Evolutionary conservation across 208 protist genomes (phyloP), one percentile per base, ranked within the genome.

Genomic region (Crithidia sp.): DNA sequence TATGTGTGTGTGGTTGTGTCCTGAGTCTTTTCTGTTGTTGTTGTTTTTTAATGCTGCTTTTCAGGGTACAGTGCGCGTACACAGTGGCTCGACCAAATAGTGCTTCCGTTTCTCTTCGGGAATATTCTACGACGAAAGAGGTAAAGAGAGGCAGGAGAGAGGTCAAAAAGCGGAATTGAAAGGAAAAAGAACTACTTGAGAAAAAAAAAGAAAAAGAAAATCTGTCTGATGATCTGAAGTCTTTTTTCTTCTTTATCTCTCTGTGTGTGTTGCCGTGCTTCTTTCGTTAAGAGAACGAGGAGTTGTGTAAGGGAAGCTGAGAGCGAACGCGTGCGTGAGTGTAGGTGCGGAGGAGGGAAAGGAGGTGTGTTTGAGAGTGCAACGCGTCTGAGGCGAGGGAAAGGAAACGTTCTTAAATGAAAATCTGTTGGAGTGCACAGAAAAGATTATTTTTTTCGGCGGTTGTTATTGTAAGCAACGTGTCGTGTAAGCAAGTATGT

Each of bases 201-300:
- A 49, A 72, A 63, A 57, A 50, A 59, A 73, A 69, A 70, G 7
- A 61, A 39, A 64, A 53, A 63, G 37, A 73, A 12, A 28, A 36
- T 5, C 14, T 17, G 59, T 28, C 28, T 28, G 28, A 28, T 28
- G 28, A 28, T 28, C 28, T 28, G 28, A 1, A 28, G 28, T 28
- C 28, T 28, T 28, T 28, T 28, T 28, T 28, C 28, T 28, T 28
- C 28, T 28, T 28, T 28, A 28, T 28, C 28, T 28, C 28, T 28
- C 28, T 28, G 28, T 28, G 28, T 28, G 28, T 28, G 28, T 28
- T 28, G 28, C 28, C 28, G 28, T 28, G 28, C 28, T 28, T 28
- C 28, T 28, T 28, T 28, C 28, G 28, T 28, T 28, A 28, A 28
- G 28, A 28, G 28, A 28, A 28, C 28, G 28, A 28, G 28, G 28